Base-by-base conservation (phyloP, 768 basidiomycete species). In the Cantharellus cinnabarinus region DNA sequence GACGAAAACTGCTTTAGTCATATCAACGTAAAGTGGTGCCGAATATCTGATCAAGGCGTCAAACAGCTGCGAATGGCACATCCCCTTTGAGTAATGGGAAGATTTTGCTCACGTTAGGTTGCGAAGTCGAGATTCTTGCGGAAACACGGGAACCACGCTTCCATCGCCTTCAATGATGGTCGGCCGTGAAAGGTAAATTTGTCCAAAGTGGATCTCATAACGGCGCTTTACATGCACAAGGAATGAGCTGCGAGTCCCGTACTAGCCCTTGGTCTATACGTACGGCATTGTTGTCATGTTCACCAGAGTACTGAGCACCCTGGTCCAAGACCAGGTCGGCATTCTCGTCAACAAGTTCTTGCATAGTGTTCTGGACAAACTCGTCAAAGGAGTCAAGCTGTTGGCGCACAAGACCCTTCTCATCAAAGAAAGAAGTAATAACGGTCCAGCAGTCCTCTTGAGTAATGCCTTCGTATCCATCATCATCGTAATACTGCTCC, bases 301-400 rank as follows among this genome's bases (percentile, higher is more conserved):
- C 83, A 3, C 94, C 94, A 4, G 91, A 86, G 69, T 95, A 90
- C 71, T 99, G 95, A 69, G 89, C 85, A 57, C 85, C 85, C 71
- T 98, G 95, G 72, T 98, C 94, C 54, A 99, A 75, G 63, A 94
- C 91, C 67, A 99, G 80, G 66, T 89, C 89, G n/a, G 83, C 73
- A 63, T 89, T 89, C 72, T 99, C 95, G 69, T 97, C 95, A 29
- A 99, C 93, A 35, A 99, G 77, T 69, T 98, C 95, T 71, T 98
- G 94, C 91, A 99, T 95, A 10, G 91, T 97, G 65, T 97, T 97
- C 68, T 97, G 90, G 41, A 99, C 89, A 67, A 98, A 99, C 72
- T 98, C 94, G 69, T 99, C 91, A 71, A 94, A 99, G 5, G 89
- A 93, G 73, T 94, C 91, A 58, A 98, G 80, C 69, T 99, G 95